Percentiles rank a stretch among this genome's conserved stretches.
Conservation (phyloP, 1,284 basidiomycete genomes). For the Agroathelia rolfsii region DNA sequence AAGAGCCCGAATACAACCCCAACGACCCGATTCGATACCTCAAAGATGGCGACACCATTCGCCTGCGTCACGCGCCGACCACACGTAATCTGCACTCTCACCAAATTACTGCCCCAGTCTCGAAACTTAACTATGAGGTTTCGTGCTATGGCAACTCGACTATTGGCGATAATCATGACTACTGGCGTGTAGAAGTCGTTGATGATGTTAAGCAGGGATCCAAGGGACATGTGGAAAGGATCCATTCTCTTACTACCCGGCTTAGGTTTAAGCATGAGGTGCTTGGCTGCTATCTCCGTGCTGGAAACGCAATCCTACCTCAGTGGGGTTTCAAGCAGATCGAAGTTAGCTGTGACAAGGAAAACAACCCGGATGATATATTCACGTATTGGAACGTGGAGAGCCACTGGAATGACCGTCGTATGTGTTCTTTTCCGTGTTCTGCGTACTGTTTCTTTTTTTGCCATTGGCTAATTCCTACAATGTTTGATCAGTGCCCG, state of each 20-base stretch:
- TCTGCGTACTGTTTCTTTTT: background rate
- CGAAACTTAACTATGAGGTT: conserved; percentile 88
- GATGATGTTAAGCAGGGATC: conserved; percentile 73
- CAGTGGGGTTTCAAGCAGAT: conserved; percentile 99
- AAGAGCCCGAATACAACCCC: conserved; percentile 54
- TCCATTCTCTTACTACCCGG: conserved; percentile 87
- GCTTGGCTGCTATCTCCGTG: conserved; percentile 83
- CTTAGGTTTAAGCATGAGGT: conserved; percentile 75
- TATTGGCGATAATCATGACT: conserved; percentile 81
- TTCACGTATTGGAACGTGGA: conserved; percentile 99
- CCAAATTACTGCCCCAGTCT: conserved; percentile 76
- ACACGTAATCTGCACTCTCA: conserved; percentile 93
- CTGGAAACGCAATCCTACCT: conserved; percentile 83
- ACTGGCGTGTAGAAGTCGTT: conserved; percentile 92
- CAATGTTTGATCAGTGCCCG: conserved; percentile 64
- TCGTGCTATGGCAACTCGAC: conserved; percentile 87
- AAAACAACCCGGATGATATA: conserved; percentile 72
- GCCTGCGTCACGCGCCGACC: conserved; percentile 76
- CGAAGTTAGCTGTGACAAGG: conserved; percentile 89
- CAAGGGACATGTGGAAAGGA: conserved; percentile 49
- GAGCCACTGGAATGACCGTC: conserved; percentile 87
- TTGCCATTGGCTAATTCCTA: conserved; percentile 5
- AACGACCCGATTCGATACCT: conserved; percentile 66
- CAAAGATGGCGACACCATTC: conserved; percentile 69
- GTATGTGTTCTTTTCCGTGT: conserved; percentile 38